Base-by-base conservation (phyloP, 2,329 filamentous ascomycete species). In the Pseudocercospora cruenta region DNA sequence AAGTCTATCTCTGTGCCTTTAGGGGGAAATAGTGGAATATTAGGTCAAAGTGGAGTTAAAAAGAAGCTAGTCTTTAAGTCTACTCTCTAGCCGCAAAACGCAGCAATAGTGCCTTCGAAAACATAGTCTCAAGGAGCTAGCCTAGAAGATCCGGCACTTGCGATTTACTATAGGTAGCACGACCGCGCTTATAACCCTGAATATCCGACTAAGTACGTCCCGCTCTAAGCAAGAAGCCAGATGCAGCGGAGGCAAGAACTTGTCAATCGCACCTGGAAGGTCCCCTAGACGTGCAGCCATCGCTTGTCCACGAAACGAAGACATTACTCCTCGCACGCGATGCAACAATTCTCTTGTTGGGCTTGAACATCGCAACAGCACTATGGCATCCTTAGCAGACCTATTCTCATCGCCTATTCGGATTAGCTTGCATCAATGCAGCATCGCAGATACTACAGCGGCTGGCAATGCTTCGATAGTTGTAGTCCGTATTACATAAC, bases 1-100 rank as follows among this genome's bases (percentile, higher is more conserved):
- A 86, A 92, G 68, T 88, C 85, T 69, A 90, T 92, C 76, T 64
- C 68, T 3, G 59, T 67, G 16, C 45, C 65, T 10, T 59, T 67
- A 10, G 60, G 58, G 26, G 60, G 62, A n/a, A 57, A 33, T 6
- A n/a, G 22, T 1, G 59, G 36, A 14, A 31, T 45, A 0, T 58
- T 19, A 8, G 54, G 59, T 10, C 49, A 57, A 21, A 60, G 54
- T 7, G 60, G 67, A 9, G 65, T 63, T 21, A 74, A 71, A 66
- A 75, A 75, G 69, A 75, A 74, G 63, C 74, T 74, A 1, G 73
- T 75, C 1, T 76, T 76, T 67, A 75, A 74, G 57, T 69, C 65
- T 33, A 75, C 71, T 2, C 64, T 75, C 5, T 72, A 74, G 36
- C 53, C 53, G 55, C 55, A 58, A 21, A 58, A 58, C 16, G 31